phyloP scores from a whole-genome alignment of 345 rosid genomes.

The Hirschfeldia incana region DNA sequence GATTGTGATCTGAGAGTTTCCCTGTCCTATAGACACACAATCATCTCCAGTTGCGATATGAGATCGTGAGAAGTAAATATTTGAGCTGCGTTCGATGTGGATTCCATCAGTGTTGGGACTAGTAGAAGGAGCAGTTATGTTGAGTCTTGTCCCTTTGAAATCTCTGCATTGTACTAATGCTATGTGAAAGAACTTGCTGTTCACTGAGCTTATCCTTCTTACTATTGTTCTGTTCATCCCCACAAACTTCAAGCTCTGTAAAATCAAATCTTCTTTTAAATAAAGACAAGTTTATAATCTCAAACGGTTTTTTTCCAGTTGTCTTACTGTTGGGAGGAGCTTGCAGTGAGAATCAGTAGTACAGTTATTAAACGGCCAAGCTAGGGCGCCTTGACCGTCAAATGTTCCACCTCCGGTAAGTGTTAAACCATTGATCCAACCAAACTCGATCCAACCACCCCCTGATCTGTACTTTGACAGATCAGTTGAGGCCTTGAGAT shows the following conservation, averaged over 20 bases:
- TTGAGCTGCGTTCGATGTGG: conserved; percentile 43
- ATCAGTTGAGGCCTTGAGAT: conserved; percentile 45
- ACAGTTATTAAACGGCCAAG: conserved; percentile 46
- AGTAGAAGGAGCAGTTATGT: conserved; percentile 45
- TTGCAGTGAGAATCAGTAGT: conserved; percentile 33
- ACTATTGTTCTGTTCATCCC: conserved; percentile 52
- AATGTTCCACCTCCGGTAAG: conserved; percentile 58
- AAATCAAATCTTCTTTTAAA: neutral
- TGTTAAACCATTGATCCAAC: conserved; percentile 38
- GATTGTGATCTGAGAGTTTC: conserved; percentile 39
- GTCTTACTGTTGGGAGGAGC: conserved; percentile 49
- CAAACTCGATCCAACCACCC: conserved; percentile 51
- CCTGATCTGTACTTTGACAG: conserved; percentile 31
- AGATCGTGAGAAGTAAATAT: conserved; percentile 36
- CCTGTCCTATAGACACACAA: conserved; percentile 48
- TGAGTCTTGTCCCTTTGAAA: conserved; percentile 50
- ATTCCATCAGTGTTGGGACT: conserved; percentile 75
- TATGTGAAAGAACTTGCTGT: conserved; percentile 69
- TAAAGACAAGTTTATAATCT: neutral
- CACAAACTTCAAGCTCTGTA: conserved; percentile 57
- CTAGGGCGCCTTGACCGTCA: conserved; percentile 60
- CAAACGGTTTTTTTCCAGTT: neutral
- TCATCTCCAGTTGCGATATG: conserved; percentile 60
- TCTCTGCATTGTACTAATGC: conserved; percentile 56
- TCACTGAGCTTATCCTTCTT: conserved; percentile 49